phyloP scores from a whole-genome alignment of 495 filamentous ascomycete genomes.

The Daldinia caldariorum region DNA sequence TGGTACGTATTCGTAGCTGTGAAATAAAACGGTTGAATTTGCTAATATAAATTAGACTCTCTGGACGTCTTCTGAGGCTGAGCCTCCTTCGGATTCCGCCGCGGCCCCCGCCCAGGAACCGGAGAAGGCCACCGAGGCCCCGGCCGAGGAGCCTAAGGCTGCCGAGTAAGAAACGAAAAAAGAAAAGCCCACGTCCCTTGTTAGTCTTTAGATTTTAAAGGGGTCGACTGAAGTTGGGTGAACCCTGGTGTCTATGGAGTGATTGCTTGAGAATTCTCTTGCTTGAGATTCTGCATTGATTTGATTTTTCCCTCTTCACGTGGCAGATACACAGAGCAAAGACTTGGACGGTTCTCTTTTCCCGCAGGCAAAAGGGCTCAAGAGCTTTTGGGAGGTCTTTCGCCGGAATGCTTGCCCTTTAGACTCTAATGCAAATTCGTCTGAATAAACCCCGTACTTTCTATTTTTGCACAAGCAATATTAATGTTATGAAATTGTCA shows the following conservation, averaged over 20 bases:
- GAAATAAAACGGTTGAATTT: neutral
- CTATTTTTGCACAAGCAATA: conserved; percentile 28
- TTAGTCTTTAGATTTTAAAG: conserved; percentile 47
- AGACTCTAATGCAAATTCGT: conserved; percentile 60
- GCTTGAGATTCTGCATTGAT: conserved; percentile 58
- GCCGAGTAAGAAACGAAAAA: conserved; percentile 61
- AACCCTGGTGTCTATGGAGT: conserved; percentile 65
- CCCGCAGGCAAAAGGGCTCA: conserved; percentile 54
- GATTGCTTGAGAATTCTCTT: conserved; percentile 58
- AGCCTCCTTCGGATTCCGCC: conserved; percentile 72
- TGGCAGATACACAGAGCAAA: conserved; percentile 59
- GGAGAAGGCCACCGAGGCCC: conserved; percentile 55
- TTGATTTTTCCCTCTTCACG: conserved; percentile 51
- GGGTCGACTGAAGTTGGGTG: conserved; percentile 47
- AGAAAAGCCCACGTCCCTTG: conserved; percentile 47
- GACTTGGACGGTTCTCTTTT: conserved; percentile 51
- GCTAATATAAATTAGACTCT: conserved; percentile 74
- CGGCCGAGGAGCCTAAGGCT: conserved; percentile 62
- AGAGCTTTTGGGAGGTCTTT: conserved; percentile 58
- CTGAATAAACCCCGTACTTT: conserved; percentile 52
- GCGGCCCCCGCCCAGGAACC: conserved; percentile 70
- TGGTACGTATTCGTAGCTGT: conserved; percentile 68
- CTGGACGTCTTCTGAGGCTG: conserved; percentile 98
- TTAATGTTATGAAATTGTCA: conserved; percentile 45
- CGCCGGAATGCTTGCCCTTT: conserved; percentile 58